These are phyloP conservation scores for Papiliotrema terrestris DNA, from an alignment of 1,284 basidiomycete species.

Conservation along the genomic window DNA sequence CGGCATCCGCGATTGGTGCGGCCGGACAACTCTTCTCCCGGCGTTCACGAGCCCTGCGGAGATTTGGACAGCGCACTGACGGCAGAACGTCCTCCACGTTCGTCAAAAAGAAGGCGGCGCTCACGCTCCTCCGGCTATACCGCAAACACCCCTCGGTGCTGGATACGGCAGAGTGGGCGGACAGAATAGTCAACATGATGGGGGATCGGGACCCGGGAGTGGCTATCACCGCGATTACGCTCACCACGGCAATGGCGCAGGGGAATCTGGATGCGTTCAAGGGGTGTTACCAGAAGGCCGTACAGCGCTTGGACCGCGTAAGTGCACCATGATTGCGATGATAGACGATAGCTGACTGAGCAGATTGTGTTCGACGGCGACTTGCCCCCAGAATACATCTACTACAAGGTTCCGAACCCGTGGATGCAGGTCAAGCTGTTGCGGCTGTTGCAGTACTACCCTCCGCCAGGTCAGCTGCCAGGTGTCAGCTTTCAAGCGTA, in stretches of 20 bases:
- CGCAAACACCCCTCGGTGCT: slow-evolving; percentile 94
- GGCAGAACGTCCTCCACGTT: slow-evolving; percentile 85
- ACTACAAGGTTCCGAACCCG: slow-evolving; percentile 82
- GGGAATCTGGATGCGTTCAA: slow-evolving; percentile 85
- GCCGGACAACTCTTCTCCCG: too few species aligned
- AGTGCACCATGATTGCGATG: slow-evolving; percentile 33
- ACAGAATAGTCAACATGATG: slow-evolving; percentile 91
- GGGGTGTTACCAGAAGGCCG: slow-evolving; percentile 90
- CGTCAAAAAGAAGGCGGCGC: slow-evolving; percentile 97
- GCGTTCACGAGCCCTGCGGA: too few species aligned
- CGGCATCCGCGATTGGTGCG: too few species aligned
- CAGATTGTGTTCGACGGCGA: slow-evolving; percentile 89
- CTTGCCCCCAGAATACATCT: slow-evolving; percentile 82
- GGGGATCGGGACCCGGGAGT: slow-evolving; percentile 92
- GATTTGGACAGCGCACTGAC: background rate
- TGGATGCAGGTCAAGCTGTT: slow-evolving; percentile 98
- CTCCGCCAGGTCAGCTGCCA: slow-evolving; percentile 82
- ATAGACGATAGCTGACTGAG: background rate
- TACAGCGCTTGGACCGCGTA: slow-evolving; percentile 81
- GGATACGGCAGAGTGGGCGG: slow-evolving; percentile 89
- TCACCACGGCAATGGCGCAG: slow-evolving; percentile 94
- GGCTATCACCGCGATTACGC: slow-evolving; percentile 84
- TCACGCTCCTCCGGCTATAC: slow-evolving; percentile 88
- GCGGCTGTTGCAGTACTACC: slow-evolving; percentile 90
- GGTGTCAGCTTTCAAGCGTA: too few species aligned